These are phyloP conservation scores for Bacterosira constricta DNA, from an alignment of 108 stramenopile species.

Conservation along the genomic window DNA sequence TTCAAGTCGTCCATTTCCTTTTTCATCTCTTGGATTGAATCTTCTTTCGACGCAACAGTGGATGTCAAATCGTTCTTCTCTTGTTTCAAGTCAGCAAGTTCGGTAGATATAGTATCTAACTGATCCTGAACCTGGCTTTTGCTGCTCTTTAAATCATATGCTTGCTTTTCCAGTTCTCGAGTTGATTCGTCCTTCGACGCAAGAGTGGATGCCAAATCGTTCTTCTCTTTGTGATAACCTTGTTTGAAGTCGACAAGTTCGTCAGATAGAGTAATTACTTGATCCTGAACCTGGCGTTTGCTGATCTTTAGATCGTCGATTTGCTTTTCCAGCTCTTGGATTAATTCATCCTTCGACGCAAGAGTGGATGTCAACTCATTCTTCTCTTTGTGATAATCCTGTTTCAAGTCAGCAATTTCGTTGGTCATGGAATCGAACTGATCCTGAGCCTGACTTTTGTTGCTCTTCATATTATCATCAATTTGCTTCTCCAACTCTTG, in stretches of 20 bases:
- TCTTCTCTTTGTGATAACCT: conserved; percentile 19
- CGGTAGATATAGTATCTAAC: background rate
- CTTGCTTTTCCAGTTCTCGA: background rate
- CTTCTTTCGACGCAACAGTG: conserved; percentile 7
- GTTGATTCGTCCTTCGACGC: conserved; percentile 9
- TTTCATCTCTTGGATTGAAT: no score
- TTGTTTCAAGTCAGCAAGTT: background rate
- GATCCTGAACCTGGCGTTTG: background rate
- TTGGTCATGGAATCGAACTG: background rate
- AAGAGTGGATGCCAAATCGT: conserved; percentile 21
- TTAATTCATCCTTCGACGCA: conserved; percentile 7
- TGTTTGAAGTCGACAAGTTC: background rate
- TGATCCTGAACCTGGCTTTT: background rate
- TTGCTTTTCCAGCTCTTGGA: background rate
- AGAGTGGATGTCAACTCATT: conserved; percentile 21
- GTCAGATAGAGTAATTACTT: background rate
- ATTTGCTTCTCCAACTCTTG: background rate
- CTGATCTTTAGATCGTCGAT: background rate
- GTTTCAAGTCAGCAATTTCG: background rate
- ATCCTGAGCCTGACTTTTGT: background rate
- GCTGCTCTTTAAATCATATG: background rate
- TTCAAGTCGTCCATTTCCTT: no score
- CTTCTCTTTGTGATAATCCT: conserved; percentile 28
- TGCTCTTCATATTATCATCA: background rate
- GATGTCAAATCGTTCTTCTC: background rate